Base-by-base conservation (phyloP, 1,139 yeast genomes). In the Kluyveromyces marxianus region DNA sequence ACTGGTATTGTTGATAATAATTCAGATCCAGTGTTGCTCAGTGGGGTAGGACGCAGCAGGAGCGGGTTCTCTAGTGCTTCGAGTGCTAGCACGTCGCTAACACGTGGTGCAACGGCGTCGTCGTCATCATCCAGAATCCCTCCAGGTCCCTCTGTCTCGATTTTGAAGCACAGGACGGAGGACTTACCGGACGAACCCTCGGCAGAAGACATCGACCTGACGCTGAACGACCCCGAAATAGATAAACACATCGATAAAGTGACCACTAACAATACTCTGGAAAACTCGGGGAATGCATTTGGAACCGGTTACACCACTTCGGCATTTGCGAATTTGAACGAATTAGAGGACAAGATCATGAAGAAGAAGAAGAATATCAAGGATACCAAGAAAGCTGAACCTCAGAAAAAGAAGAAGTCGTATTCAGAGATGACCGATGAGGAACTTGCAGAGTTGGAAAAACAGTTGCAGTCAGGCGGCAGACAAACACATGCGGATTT, bases 361-460 rank as follows among this genome's bases (percentile, higher is more conserved):
- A 48, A 24, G 8, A 24, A 35, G 35, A 46, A 40, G 6, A 28
- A 31, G 14, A 33, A 14, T 14, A 2, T 14, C 21, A 14, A 14
- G 21, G 21, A 14, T 2, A 14, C 21, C 21, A 14, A 35, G 10
- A 40, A 31, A 39, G 37, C 46, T 38, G 43, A 40, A 35, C 44
- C 41, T 33, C 49, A 57, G 25, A 54, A 61, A 1, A 62, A 78
- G 41, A 69, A 79, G 51, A 79, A 79, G 58, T 76, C 82, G 32
- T 74, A 79, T 54, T 74, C 77, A 8, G 82, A 74, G 3, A 77
- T 83, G 85, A 71, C 83, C 3, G 72, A 76, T 57, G 83, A 77
- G 52, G 88, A 83, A 59, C 66, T 83, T 43, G 65, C 79, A 56
- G 79, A 75, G 3, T 62, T 81, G 56, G 89, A 81, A 60, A 71